Conservation (phyloP, 495 filamentous ascomycete genomes). For the Penicillium tannophilum region DNA sequence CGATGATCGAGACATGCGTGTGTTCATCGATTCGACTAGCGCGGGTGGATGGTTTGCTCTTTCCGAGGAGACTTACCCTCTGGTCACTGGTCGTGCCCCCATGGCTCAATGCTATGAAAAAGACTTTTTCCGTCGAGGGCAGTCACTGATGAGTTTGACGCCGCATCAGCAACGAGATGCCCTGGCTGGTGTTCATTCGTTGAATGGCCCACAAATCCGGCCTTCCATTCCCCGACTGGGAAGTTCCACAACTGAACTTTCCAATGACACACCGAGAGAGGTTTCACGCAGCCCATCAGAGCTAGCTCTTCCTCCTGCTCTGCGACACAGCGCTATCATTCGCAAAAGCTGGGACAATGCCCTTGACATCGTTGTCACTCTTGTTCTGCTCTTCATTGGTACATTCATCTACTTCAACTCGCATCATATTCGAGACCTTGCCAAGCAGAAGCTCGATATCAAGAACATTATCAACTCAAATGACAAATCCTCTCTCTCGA, state of each 20-base stretch:
- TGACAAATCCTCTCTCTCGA: conserved; percentile 43
- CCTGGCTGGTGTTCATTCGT: conserved; percentile 55
- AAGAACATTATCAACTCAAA: conserved; percentile 53
- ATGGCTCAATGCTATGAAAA: conserved; percentile 65
- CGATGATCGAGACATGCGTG: conserved; percentile 61
- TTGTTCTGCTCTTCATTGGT: conserved; percentile 46
- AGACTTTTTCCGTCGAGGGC: conserved; percentile 53
- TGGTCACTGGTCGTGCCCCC: conserved; percentile 69
- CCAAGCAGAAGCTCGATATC: conserved; percentile 55
- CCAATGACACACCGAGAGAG: conserved; percentile 48
- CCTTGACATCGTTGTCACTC: conserved; percentile 51
- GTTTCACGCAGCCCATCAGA: conserved; percentile 42
- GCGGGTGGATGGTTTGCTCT: conserved; percentile 91
- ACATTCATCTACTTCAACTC: conserved; percentile 56
- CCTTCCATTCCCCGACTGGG: conserved; percentile 43
- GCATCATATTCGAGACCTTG: conserved; percentile 47
- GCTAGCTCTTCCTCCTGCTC: conserved; percentile 46
- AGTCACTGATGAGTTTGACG: conserved; percentile 43
- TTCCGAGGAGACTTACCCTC: conserved; percentile 82
- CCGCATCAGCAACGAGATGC: conserved; percentile 50
- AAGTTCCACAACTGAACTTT: conserved; percentile 30
- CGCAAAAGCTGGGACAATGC: conserved; percentile 56
- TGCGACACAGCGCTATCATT: conserved; percentile 54
- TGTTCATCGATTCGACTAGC: conserved; percentile 87
- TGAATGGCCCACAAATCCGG: conserved; percentile 41